Percentiles rank a stretch among this genome's conserved stretches.
phyloP scores from a whole-genome alignment of 2,329 filamentous ascomycete genomes.

The Talaromyces sp. region DNA sequence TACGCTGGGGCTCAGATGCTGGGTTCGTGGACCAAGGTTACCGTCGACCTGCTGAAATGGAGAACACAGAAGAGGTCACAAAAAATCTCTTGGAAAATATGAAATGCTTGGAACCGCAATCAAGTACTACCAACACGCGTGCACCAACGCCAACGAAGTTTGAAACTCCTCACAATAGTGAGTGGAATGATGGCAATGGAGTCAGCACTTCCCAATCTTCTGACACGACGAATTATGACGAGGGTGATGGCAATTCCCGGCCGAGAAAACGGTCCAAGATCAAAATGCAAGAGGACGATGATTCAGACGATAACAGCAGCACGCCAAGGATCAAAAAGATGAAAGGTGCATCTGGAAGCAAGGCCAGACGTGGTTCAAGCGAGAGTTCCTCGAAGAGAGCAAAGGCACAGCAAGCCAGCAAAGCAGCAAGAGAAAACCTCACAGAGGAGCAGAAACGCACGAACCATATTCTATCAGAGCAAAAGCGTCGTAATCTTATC shows the following conservation, averaged over 20 bases:
- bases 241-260: constrained; percentile 26
- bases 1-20: constrained; percentile 68
- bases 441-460: constrained; percentile 76
- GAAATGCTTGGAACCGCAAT: constrained; percentile 55
- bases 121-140: constrained; percentile 59
- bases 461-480: constrained; percentile 84
- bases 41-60: constrained; percentile 54
- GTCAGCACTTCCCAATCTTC: constrained; percentile 16
- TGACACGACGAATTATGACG: constrained; percentile 18
- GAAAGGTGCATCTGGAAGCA: constrained; percentile 40
- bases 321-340: constrained; percentile 47
- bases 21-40: constrained; percentile 62
- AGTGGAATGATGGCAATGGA: constrained; percentile 21
- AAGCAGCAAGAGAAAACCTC: constrained; percentile 56
- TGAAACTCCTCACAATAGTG: constrained; percentile 15
- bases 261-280: constrained; percentile 34
- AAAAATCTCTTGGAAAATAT: constrained; percentile 56
- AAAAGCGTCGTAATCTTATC: constrained; percentile 78
- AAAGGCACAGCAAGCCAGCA: constrained; percentile 29
- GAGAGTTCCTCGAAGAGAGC: constrained; percentile 37
- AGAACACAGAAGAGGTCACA: constrained; percentile 57
- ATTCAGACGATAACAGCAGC: constrained; percentile 34
- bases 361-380: constrained; percentile 33
- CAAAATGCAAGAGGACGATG: constrained; percentile 41
- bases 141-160: constrained; percentile 53